A percentile compares a stretch with the other conserved stretches of the same genome.
phyloP scores from a whole-genome alignment of 495 filamentous ascomycete genomes.

The Gamarada debralockiae region DNA sequence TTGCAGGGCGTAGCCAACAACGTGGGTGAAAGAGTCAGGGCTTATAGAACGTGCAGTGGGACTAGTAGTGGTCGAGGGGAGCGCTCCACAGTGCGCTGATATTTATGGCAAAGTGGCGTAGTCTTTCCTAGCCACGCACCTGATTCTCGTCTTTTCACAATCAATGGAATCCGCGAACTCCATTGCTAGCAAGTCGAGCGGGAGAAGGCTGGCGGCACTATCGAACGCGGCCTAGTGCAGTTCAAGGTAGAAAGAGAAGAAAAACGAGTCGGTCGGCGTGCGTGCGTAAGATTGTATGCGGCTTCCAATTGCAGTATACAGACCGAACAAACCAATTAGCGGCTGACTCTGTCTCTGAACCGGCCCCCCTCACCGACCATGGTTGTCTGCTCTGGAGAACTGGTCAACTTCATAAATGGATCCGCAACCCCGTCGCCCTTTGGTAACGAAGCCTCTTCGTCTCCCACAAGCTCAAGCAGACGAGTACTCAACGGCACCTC shows the following conservation, averaged over 20 bases:
- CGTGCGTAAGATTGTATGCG: conserved; percentile 21
- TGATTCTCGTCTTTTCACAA: conserved; percentile 24
- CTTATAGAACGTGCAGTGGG: conserved; percentile 26
- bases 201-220: conserved; percentile 17
- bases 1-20: conserved; percentile 29
- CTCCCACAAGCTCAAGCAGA: conserved; percentile 17
- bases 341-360: conserved; percentile 21
- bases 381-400: conserved; percentile 17
- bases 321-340: conserved; percentile 32
- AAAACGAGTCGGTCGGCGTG: conserved; percentile 18
- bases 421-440: conserved; percentile 15
- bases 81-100: conserved; percentile 24
- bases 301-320: conserved; percentile 28
- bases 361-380: conserved; percentile 11
- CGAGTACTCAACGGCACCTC: conserved; percentile 20
- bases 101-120: conserved; percentile 24
- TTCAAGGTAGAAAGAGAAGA: conserved; percentile 27
- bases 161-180: conserved; percentile 23
- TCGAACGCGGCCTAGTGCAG: conserved; percentile 20
- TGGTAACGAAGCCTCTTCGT: conserved; percentile 15
- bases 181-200: conserved; percentile 20
- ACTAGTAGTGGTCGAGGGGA: conserved; percentile 18
- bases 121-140: conserved; percentile 23
- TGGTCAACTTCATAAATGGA: conserved; percentile 20
- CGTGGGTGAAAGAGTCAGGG: conserved; percentile 28